These are phyloP conservation scores for Ceratobasidium theobromae DNA, from an alignment of 1,284 basidiomycete species.

Conservation along the genomic window DNA sequence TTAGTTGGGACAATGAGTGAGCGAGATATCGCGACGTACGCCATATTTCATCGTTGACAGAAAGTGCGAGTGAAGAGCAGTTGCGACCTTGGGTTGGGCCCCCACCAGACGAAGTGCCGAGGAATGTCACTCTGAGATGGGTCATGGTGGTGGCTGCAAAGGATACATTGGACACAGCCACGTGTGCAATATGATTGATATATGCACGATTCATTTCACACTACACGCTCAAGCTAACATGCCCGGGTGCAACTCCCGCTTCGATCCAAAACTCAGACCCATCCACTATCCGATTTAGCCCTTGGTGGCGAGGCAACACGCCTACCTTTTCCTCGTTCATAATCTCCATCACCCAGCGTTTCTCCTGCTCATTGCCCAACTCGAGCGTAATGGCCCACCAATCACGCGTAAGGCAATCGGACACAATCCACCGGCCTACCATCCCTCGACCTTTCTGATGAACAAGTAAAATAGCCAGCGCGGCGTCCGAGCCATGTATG, in stretches of 20 bases:
- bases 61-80: slow-evolving; percentile 24
- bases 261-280: slow-evolving; percentile 19
- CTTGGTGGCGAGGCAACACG: neutral
- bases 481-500: slow-evolving; percentile 38
- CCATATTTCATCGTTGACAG: slow-evolving; percentile 7
- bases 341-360: slow-evolving; percentile 14
- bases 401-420: slow-evolving; percentile 15
- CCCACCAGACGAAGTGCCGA: slow-evolving; percentile 26
- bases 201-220: neutral
- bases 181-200: neutral
- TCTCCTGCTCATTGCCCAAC: slow-evolving; percentile 8
- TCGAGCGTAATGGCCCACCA: slow-evolving; percentile 24
- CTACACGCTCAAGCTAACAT: slow-evolving; percentile 4
- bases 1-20: neutral
- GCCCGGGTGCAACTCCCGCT: neutral
- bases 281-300: neutral
- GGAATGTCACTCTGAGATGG: slow-evolving; percentile 9
- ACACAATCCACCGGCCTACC: slow-evolving; percentile 15
- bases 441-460: neutral
- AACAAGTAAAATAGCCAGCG: slow-evolving; percentile 39
- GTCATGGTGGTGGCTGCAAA: neutral
- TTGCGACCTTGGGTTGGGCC: slow-evolving; percentile 21
- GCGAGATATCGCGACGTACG: neutral
- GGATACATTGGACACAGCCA: neutral
- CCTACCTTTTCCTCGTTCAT: slow-evolving; percentile 5